Conservation (phyloP, 345 rosid species). For the Rhodamnia rubescens region DNA sequence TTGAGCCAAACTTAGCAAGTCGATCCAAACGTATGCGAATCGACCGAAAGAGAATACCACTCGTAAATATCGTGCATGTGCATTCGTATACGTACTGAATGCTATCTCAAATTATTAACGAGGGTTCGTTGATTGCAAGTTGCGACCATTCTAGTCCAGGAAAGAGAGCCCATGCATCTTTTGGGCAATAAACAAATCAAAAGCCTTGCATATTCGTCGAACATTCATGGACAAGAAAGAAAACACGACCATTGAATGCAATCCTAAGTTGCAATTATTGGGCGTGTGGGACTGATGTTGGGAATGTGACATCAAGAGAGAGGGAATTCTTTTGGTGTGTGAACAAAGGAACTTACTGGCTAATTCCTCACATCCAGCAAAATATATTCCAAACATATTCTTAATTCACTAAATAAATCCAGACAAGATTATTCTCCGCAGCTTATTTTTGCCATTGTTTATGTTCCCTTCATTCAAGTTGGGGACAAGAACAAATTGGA, state of each 20-base stretch:
- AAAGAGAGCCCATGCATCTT: not conserved
- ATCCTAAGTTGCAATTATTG: slow-evolving; percentile 21
- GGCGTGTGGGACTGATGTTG: slow-evolving; percentile 3
- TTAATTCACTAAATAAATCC: slow-evolving; percentile 6
- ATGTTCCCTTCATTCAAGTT: not conserved
- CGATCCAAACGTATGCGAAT: not conserved
- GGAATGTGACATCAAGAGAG: slow-evolving; percentile 2
- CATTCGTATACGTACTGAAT: not conserved
- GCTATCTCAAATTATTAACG: not conserved
- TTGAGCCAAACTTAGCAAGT: not conserved
- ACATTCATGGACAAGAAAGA: slow-evolving; percentile 1
- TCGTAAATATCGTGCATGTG: not conserved
- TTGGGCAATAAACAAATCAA: not conserved
- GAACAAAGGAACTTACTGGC: not conserved
- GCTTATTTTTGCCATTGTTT: not conserved
- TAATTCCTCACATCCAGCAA: slow-evolving; percentile 2
- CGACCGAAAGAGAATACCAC: not conserved
- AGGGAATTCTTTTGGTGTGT: not conserved
- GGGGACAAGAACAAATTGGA: not conserved
- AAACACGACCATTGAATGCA: slow-evolving; percentile 4
- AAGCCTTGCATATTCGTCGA: not conserved
- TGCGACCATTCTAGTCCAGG: not conserved
- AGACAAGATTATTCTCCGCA: not conserved
- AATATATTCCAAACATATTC: slow-evolving; percentile 18
- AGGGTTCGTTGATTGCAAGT: not conserved